Evolutionary conservation across 2,329 filamentous ascomycete genomes (phyloP).

Genomic region (Pseudogymnoascus sp.): DNA sequence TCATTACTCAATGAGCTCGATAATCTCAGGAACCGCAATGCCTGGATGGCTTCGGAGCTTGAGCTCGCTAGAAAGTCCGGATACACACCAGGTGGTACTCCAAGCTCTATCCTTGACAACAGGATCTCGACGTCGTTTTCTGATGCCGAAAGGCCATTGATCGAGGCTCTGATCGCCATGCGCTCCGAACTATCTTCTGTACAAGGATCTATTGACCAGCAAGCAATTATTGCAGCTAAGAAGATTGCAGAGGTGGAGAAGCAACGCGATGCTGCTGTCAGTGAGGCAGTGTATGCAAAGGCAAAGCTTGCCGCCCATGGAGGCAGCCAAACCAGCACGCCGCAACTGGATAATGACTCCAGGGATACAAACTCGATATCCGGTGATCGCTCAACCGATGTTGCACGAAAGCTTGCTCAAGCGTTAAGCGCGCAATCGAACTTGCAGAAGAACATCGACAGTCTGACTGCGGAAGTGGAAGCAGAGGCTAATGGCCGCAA

Average conservation of each 20-base stretch:
- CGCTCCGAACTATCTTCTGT: slow-evolving; percentile 81
- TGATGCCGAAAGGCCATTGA: slow-evolving; percentile 83
- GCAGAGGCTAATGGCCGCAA: slow-evolving; percentile 74
- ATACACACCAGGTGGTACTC: slow-evolving; percentile 64
- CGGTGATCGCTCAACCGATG: slow-evolving; percentile 61
- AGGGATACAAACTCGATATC: slow-evolving; percentile 49
- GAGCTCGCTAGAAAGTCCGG: slow-evolving; percentile 85
- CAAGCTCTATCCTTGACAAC: slow-evolving; percentile 67
- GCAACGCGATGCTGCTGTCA: slow-evolving; percentile 88
- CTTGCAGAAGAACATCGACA: slow-evolving; percentile 67
- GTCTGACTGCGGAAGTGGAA: slow-evolving; percentile 60
- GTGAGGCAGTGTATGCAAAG: slow-evolving; percentile 90
- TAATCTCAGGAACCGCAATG: slow-evolving; percentile 73
- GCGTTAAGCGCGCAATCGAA: slow-evolving; percentile 72
- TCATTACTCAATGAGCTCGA: slow-evolving; percentile 82
- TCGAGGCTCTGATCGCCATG: slow-evolving; percentile 90
- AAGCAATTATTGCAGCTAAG: slow-evolving; percentile 75
- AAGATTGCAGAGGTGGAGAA: slow-evolving; percentile 90
- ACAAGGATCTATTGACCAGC: slow-evolving; percentile 80
- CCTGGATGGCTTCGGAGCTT: slow-evolving; percentile 94
- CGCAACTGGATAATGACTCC: slow-evolving; percentile 48
- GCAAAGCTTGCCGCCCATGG: slow-evolving; percentile 80
- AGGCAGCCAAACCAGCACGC: slow-evolving; percentile 52
- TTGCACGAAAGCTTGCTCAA: slow-evolving; percentile 73
- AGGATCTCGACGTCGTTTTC: slow-evolving; percentile 70